A percentile compares a stretch with the other conserved stretches of the same genome.
phyloP scores from a whole-genome alignment of 257 asterid genomes.

The Solanum rostratum region DNA sequence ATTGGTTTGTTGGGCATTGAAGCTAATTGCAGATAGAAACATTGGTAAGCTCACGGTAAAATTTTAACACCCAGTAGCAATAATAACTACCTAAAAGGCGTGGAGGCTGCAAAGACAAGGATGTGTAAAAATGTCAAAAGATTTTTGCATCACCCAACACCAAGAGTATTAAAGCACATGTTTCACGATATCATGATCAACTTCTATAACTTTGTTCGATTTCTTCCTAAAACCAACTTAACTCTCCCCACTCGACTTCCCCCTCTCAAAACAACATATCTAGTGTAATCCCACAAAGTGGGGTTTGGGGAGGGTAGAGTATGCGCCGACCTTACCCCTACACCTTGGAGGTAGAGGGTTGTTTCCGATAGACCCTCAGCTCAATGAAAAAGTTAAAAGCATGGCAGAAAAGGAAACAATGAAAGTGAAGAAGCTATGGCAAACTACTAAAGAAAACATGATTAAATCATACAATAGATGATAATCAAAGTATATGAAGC shows the following conservation, averaged over 20 bases:
- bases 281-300: too few species aligned
- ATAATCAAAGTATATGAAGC: too few species aligned
- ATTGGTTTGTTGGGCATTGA: not conserved
- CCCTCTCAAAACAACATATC: too few species aligned
- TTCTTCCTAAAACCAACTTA: not conserved
- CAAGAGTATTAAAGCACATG: not conserved
- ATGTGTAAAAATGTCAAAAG: not conserved
- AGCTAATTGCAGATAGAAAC: not conserved
- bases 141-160: not conserved
- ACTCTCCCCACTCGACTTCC: not conserved
- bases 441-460: too few species aligned
- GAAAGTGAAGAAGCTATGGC: too few species aligned
- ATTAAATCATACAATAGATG: too few species aligned
- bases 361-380: too few species aligned
- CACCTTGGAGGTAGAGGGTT: too few species aligned
- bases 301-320: too few species aligned
- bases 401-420: too few species aligned
- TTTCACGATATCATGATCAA: not conserved
- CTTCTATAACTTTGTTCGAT: not conserved
- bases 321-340: too few species aligned
- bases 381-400: too few species aligned
- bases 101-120: not conserved
- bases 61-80: not conserved
- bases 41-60: not conserved
- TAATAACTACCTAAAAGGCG: not conserved